Evolutionary conservation across 768 basidiomycete species (phyloP), one percentile per base, ranked within the genome.

Genomic region (Wakefieldia striispora): DNA sequence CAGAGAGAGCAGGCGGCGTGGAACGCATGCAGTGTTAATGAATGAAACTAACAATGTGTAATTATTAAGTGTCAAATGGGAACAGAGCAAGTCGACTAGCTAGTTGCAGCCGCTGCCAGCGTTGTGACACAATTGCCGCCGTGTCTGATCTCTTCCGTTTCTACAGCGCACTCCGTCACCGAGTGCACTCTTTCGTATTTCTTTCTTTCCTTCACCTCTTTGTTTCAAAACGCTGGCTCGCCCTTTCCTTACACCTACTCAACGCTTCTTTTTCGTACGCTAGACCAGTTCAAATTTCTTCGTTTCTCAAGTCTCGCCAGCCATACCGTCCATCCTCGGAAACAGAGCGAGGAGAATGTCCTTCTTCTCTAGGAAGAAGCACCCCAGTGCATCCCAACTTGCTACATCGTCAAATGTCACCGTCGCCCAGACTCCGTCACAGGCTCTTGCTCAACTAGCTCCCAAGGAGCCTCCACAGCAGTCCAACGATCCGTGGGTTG

Each of bases 331-430:
- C 65, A 69, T 86, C 69, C 70, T 84, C 67, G 73, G 75, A 57
- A 65, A 67, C 66, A 78, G 80, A 70, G 63, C 80, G 56, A 74
- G 83, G 69, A 85, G 85, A 82, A 92, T 92, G 90, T 90, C 88
- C 79, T 92, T 91, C 88, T 92, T 92, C 81, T 86, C 82, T 38
- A 80, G 88, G 80, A 90, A 84, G 84, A 91, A 88, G 80, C 79
- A 83, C 56, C 76, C 80, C 45, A 79, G 72, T 43, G 70, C 72
- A 57, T 70, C 69, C 20, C 77, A 77, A 57, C 69, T 71, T 46
- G 62, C 66, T 43, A 58, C 72, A 23, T 56, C n/a, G n/a, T n/a
- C 78, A 26, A 70, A 70, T 60, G 81, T 84, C 57, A 77, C 81
- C 37, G 71, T 84, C 46, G 73, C 79, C 7, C 82, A 84, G 64